Base-by-base conservation (phyloP, 768 basidiomycete genomes). In the Solioccasus polychromus region DNA sequence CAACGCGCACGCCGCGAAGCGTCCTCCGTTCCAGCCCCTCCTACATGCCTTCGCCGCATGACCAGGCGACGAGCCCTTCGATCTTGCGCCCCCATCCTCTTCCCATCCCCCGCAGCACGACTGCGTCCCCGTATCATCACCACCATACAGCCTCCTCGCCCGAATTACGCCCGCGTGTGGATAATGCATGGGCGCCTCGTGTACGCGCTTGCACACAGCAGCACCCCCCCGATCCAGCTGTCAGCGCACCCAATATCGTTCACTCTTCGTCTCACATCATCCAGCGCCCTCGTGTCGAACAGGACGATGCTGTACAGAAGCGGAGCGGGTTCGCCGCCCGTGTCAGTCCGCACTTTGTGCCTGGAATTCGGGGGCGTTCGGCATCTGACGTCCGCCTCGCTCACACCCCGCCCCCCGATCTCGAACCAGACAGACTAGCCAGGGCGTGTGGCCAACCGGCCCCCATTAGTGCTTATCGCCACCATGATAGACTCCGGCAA, bases 391-490 rank as follows among this genome's bases (percentile, higher is more conserved):
- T 52, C 35, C 59, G 59, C 39, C 28, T 57, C 36, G 32, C 35
- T 9, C 45, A 51, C 17, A 53, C 58, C 19, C 53, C 61, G 8
- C 54, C 57, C 22, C 54, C 54, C 43, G 63, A 67, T 39, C 52
- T 64, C 42, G 63, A 64, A 30, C 47, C 50, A 4, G 63, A 64
- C 29, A 53, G 62, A 45, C 36, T 64, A 12, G 64, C 57, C 7
- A 52, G 62, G 37, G 64, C 64, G 7, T 64, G 62, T 15, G 60
- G 63, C 11, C 58, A 62, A 22, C 35, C 52, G 1, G 17, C 48
- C n/a, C 31, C 35, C 8, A n/a, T 22, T 8, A 8, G 38, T 17
- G 12, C 44, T 36, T 44, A 62, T 50, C 48, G 26, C 12, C 37
- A 28, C 1, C 32, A 55, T 11, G 49, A 50, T 41, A 46, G 31